Conservation (phyloP, 495 filamentous ascomycete genomes). For the Xylaria grammica region DNA sequence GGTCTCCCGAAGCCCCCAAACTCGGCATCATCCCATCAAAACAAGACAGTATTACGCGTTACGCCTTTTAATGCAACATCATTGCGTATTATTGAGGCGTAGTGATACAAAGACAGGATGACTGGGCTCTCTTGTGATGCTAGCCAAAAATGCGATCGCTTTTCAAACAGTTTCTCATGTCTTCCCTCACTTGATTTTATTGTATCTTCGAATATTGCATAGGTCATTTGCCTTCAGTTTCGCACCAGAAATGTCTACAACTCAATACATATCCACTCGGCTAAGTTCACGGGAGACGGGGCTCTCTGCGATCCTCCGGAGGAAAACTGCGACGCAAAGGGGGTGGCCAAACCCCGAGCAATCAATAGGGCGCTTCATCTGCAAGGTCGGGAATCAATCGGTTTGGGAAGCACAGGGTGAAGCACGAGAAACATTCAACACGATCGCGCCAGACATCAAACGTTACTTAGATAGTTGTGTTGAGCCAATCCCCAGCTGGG, state of each 20-base stretch:
- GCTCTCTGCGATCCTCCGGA: not conserved
- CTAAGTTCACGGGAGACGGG: not conserved
- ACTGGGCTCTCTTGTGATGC: not conserved
- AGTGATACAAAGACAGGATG: not conserved
- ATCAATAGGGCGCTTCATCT: not conserved
- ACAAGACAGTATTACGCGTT: not conserved
- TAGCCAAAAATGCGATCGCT: not conserved
- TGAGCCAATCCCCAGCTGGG: too few relatives aligned
- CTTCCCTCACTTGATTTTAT: too few relatives aligned
- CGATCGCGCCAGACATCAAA: not conserved
- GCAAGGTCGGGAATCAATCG: not conserved
- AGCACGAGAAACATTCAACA: not conserved
- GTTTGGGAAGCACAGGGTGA: not conserved
- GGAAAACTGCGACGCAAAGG: not conserved
- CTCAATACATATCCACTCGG: not conserved
- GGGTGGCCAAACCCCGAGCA: not conserved
- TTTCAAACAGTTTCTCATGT: not conserved
- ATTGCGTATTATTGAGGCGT: not conserved
- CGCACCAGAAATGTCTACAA: too few relatives aligned
- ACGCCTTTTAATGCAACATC: not conserved
- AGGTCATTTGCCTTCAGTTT: not conserved
- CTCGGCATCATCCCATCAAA: not conserved
- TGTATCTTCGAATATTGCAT: too few relatives aligned
- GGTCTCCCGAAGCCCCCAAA: not conserved
- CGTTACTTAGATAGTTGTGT: too few relatives aligned